These are phyloP conservation scores for Thielaviopsis euricoi DNA, from an alignment of 2,329 filamentous ascomycete species.

Conservation along the genomic window DNA sequence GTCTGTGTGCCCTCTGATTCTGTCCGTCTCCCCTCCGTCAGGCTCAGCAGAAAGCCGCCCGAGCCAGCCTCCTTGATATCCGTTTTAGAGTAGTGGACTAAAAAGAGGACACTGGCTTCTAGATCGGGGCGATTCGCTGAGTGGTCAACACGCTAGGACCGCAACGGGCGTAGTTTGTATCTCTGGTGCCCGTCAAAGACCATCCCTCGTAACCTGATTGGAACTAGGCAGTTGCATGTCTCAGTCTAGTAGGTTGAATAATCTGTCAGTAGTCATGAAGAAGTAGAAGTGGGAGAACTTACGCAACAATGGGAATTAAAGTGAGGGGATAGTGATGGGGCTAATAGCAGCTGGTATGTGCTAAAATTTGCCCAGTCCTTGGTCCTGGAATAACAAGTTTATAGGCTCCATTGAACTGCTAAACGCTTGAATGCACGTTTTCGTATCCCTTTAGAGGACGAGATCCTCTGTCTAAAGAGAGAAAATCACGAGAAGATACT, in stretches of 20 bases:
- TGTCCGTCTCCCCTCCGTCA: background rate
- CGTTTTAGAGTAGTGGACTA: too few species aligned
- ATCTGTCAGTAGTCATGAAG: too few species aligned
- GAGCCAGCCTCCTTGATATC: background rate
- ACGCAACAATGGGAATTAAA: too few species aligned
- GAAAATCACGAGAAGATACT: background rate
- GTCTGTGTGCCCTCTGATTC: too few species aligned
- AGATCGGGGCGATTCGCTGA: background rate
- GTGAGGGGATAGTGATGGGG: too few species aligned
- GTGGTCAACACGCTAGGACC: background rate
- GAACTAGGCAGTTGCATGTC: background rate
- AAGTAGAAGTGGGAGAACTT: too few species aligned
- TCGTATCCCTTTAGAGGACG: background rate
- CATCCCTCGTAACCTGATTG: background rate
- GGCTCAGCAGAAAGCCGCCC: background rate
- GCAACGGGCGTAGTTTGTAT: background rate
- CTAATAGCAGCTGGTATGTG: too few species aligned
- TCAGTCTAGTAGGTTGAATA: background rate
- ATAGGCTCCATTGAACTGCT: background rate
- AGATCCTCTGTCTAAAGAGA: background rate
- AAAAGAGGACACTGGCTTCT: background rate
- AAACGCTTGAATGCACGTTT: background rate
- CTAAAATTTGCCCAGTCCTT: background rate
- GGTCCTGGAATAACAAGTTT: background rate
- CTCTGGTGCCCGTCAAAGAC: background rate